Percentiles rank a stretch among this genome's conserved stretches.
phyloP scores from a whole-genome alignment of 495 filamentous ascomycete genomes.

The Tuber microsphaerosporum region DNA sequence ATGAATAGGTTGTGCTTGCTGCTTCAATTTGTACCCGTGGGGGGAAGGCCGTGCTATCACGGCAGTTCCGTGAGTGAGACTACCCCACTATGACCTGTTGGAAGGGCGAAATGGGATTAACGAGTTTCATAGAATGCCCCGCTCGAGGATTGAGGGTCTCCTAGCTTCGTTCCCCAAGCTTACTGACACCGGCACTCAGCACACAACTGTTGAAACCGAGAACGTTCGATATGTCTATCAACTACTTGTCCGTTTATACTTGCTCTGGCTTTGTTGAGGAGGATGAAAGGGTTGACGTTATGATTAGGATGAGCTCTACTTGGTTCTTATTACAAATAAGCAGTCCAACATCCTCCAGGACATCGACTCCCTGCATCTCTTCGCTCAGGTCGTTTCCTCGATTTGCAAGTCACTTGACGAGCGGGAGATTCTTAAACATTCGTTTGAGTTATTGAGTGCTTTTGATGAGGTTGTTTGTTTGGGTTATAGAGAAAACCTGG shows the following conservation, averaged over 20 bases:
- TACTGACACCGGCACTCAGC: slow-evolving; percentile 86
- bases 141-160: slow-evolving; percentile 90
- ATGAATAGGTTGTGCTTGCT: slow-evolving; percentile 83
- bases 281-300: slow-evolving; percentile 13
- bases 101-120: background rate
- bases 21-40: slow-evolving; percentile 98
- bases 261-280: slow-evolving; percentile 6
- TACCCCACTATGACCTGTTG: background rate
- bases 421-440: slow-evolving; percentile 85
- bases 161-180: slow-evolving; percentile 96
- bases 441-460: slow-evolving; percentile 88
- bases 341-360: slow-evolving; percentile 99
- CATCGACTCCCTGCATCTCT: slow-evolving; percentile 94
- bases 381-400: slow-evolving; percentile 90
- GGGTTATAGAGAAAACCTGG: slow-evolving; percentile 92
- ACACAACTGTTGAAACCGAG: slow-evolving; percentile 96
- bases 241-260: slow-evolving; percentile 52
- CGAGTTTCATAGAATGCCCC: slow-evolving; percentile 54
- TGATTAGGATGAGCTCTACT: slow-evolving; percentile 80
- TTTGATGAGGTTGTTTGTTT: slow-evolving; percentile 94
- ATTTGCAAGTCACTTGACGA: slow-evolving; percentile 96
- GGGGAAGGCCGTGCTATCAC: slow-evolving; percentile 91
- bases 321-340: slow-evolving; percentile 97
- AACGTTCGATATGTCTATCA: slow-evolving; percentile 99
- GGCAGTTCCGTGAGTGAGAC: slow-evolving; percentile 74